A percentile compares a stretch with the other conserved stretches of the same genome.
These are phyloP conservation scores for Penicillium desertorum DNA, from an alignment of 495 filamentous ascomycete genomes.

Conservation along the genomic window DNA sequence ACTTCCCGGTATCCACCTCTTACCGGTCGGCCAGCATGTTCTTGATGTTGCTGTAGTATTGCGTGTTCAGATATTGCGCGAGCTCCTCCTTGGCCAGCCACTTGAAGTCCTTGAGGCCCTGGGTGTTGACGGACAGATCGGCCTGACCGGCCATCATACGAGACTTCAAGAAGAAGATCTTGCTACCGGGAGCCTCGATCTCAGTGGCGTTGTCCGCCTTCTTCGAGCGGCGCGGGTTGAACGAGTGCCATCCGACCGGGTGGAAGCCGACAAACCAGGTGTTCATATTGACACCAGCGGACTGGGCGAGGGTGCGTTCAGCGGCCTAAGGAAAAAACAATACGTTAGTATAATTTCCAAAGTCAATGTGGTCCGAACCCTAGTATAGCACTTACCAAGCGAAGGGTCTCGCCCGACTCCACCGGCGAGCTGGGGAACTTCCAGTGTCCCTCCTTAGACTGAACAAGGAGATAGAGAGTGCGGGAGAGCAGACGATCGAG, in stretches of 20 bases:
- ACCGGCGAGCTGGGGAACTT: slow-evolving; percentile 71
- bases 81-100: slow-evolving; percentile 94
- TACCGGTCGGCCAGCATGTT: slow-evolving; percentile 78
- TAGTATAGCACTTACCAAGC: slow-evolving; percentile 63
- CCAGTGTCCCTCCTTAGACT: slow-evolving; percentile 68
- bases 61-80: slow-evolving; percentile 53
- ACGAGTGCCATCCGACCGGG: slow-evolving; percentile 76
- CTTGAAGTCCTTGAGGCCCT: slow-evolving; percentile 77
- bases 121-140: slow-evolving; percentile 68
- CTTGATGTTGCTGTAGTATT: slow-evolving; percentile 72
- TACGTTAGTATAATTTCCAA: slow-evolving; percentile 1
- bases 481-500: slow-evolving; percentile 72
- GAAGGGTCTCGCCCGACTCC: slow-evolving; percentile 67
- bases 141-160: slow-evolving; percentile 97
- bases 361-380: background rate
- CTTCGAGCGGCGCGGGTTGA: slow-evolving; percentile 37
- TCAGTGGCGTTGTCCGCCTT: slow-evolving; percentile 36
- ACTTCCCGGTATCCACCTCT: slow-evolving; percentile 10
- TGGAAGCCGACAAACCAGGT: slow-evolving; percentile 94
- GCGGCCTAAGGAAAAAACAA: slow-evolving; percentile 61
- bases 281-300: slow-evolving; percentile 94
- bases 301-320: slow-evolving; percentile 68
- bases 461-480: slow-evolving; percentile 84
- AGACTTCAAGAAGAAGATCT: slow-evolving; percentile 93
- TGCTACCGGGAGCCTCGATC: slow-evolving; percentile 56